Percentiles rank a stretch among this genome's conserved stretches.
Evolutionary conservation across 768 basidiomycete genomes (phyloP).

Genomic region (Trametes cingulata): DNA sequence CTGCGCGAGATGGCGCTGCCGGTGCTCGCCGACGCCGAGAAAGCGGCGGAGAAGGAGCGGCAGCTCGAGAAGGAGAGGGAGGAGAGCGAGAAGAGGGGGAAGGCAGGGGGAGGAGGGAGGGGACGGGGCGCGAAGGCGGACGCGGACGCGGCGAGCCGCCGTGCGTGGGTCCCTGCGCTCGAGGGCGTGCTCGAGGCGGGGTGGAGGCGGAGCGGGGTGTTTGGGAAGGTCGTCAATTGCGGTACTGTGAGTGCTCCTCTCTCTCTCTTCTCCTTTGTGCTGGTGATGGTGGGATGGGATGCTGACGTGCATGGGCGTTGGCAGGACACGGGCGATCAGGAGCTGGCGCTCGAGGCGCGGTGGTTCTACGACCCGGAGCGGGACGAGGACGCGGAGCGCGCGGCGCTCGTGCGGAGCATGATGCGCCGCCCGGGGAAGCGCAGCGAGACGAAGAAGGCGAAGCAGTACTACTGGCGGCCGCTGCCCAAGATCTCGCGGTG

Average conservation of each 20-base stretch:
- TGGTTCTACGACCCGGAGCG: conserved; percentile 80
- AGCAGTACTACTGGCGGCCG: conserved; percentile 82
- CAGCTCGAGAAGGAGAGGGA: not conserved
- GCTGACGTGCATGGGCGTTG: conserved; percentile 5
- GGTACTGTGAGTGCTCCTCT: conserved; percentile 48
- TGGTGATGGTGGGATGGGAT: not conserved
- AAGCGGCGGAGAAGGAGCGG: conserved; percentile 34
- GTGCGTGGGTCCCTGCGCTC: conserved; percentile 51
- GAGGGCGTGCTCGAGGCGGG: conserved; percentile 49
- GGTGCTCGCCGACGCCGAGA: not conserved
- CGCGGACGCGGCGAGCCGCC: conserved; percentile 17
- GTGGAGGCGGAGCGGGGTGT: conserved; percentile 55
- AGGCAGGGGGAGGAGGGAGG: conserved; percentile 33
- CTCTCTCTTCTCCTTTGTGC: not conserved
- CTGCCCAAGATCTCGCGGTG: conserved; percentile 70
- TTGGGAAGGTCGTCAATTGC: conserved; percentile 71
- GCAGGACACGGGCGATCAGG: conserved; percentile 42
- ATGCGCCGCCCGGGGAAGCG: conserved; percentile 77
- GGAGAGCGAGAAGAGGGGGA: conserved; percentile 4
- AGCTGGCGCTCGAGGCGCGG: conserved; percentile 55
- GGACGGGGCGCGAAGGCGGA: conserved; percentile 13
- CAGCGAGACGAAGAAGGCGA: conserved; percentile 78
- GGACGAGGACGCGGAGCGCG: conserved; percentile 72
- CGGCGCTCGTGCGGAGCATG: conserved; percentile 62
- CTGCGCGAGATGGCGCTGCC: conserved; percentile 33